Base-by-base conservation (phyloP, 148 eudicot genomes). In the Cornus suecica region DNA sequence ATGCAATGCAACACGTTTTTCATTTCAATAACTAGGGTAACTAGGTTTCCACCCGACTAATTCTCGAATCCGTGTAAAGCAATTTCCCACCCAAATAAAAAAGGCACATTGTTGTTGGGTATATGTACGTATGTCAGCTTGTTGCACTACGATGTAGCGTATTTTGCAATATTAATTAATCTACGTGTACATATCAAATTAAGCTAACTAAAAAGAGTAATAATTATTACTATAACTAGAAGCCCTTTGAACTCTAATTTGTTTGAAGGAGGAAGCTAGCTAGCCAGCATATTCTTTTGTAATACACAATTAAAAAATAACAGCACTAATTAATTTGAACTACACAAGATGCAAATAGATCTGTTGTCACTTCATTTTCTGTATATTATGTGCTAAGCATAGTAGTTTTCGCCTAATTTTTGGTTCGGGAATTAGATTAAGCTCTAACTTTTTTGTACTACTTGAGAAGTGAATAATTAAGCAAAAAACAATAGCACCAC, bases 181-280 rank as follows among this genome's bases (percentile, higher is more conserved):
- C n/a, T n/a, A n/a, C n/a, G n/a, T n/a, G n/a, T n/a, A n/a, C n/a
- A n/a, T n/a, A n/a, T n/a, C n/a, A n/a, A n/a, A n/a, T n/a, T n/a
- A n/a, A n/a, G n/a, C n/a, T n/a, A n/a, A n/a, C n/a, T n/a, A n/a
- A n/a, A n/a, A n/a, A n/a, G n/a, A n/a, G n/a, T n/a, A n/a, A n/a
- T n/a, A n/a, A n/a, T n/a, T n/a, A n/a, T n/a, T n/a, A n/a, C n/a
- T n/a, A n/a, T 10, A 37, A 8, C 42, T 6, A 37, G 24, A 42
- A 23, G n/a, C 51, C 51, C 26, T 34, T 34, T 67, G 70, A 67
- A 67, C 70, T 42, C 51, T 67, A 9, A 22, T 67, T 67, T 67
- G 70, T 34, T 67, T 69, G 20, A 69, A 34, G 27, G 16, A 1
- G n/a, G n/a, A n/a, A 22, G 20, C n/a, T n/a, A n/a, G n/a, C n/a